Percentiles rank a stretch among this genome's conserved stretches.
Conservation (phyloP, 345 rosid species). For the Erodium maritimum region DNA sequence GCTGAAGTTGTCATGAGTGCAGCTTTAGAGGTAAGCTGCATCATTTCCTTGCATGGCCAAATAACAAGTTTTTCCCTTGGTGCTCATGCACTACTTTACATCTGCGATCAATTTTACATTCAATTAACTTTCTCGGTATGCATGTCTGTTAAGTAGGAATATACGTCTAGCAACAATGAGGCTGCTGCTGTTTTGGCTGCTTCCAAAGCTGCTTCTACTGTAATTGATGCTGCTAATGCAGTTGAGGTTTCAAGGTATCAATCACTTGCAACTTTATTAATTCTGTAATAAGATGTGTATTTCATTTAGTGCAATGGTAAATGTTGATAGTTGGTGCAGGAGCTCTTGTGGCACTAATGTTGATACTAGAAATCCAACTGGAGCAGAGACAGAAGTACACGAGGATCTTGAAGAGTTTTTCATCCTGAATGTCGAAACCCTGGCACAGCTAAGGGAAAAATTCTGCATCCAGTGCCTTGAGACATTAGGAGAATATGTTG, state of each 20-base stretch:
- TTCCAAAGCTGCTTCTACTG: slow-evolving; percentile 78
- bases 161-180: slow-evolving; percentile 50
- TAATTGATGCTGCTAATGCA: slow-evolving; percentile 74
- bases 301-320: not conserved
- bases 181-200: slow-evolving; percentile 91
- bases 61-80: no score
- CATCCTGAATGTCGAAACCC: slow-evolving; percentile 56
- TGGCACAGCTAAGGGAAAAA: slow-evolving; percentile 77
- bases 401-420: slow-evolving; percentile 56
- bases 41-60: no score
- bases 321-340: slow-evolving; percentile 23
- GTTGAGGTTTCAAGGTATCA: slow-evolving; percentile 66
- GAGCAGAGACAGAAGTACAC: slow-evolving; percentile 23
- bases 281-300: not conserved
- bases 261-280: not conserved
- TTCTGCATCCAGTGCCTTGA: slow-evolving; percentile 93
- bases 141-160: slow-evolving; percentile 38
- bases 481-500: slow-evolving; percentile 86
- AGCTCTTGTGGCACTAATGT: slow-evolving; percentile 18
- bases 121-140: not conserved
- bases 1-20: slow-evolving; percentile 94
- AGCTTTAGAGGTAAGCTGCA: slow-evolving; percentile 54
- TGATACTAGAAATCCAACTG: slow-evolving; percentile 27
- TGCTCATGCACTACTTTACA: not conserved
- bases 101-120: not conserved